phyloP scores from a whole-genome alignment of 2,329 filamentous ascomycete species.

The Trichoderma asperellum region DNA sequence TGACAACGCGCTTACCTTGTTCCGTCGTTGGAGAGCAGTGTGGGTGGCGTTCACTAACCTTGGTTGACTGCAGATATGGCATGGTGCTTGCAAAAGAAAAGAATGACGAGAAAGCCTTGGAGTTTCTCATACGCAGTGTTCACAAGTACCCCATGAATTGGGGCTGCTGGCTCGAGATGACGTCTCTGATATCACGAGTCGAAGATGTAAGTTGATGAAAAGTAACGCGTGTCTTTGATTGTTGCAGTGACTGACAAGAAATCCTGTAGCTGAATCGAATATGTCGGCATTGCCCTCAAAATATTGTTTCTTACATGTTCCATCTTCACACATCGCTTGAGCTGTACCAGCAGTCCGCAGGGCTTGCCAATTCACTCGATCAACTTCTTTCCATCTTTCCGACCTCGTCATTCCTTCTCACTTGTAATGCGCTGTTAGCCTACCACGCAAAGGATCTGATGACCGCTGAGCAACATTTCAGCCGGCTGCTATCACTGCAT shows the following conservation, averaged over 20 bases:
- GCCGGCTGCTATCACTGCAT: slow-evolving; percentile 78
- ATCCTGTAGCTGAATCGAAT: slow-evolving; percentile 68
- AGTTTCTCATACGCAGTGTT: slow-evolving; percentile 86
- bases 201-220: slow-evolving; percentile 69
- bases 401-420: slow-evolving; percentile 83
- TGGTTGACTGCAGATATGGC: slow-evolving; percentile 64
- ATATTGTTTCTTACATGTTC: slow-evolving; percentile 93
- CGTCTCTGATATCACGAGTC: slow-evolving; percentile 73
- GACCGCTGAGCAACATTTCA: slow-evolving; percentile 68
- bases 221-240: slow-evolving; percentile 28
- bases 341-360: slow-evolving; percentile 81
- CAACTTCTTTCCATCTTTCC: slow-evolving; percentile 86
- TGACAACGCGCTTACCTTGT: background rate
- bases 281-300: slow-evolving; percentile 75
- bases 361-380: slow-evolving; percentile 73
- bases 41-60: background rate
- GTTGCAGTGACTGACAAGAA: slow-evolving; percentile 29
- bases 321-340: slow-evolving; percentile 89
- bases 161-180: slow-evolving; percentile 95
- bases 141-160: slow-evolving; percentile 93
- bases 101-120: slow-evolving; percentile 81
- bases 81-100: slow-evolving; percentile 89
- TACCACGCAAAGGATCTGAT: slow-evolving; percentile 89
- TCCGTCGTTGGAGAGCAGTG: background rate
- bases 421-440: slow-evolving; percentile 82